phyloP scores from a whole-genome alignment of 2,329 filamentous ascomycete species.

The Cordyceps farinosa region DNA sequence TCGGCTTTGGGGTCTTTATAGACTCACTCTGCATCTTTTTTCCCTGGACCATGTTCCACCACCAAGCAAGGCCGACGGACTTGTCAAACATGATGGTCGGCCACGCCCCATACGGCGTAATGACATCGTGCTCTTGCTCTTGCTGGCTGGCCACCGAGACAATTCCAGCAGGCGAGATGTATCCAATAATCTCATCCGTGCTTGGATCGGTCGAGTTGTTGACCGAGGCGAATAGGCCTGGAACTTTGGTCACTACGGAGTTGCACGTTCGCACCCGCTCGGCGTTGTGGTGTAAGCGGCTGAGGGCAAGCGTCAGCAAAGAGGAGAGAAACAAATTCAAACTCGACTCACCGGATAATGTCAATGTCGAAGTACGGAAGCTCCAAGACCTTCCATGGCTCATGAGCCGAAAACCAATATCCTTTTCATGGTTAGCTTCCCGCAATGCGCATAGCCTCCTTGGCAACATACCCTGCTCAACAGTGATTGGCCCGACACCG shows the following conservation, averaged over 20 bases:
- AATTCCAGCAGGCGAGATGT: conserved; percentile 41
- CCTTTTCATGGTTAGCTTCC: conserved; percentile 22
- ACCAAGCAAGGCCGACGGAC: conserved; percentile 39
- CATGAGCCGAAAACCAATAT: conserved; percentile 40
- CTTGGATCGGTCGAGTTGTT: conserved; percentile 39
- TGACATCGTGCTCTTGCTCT: conserved; percentile 38
- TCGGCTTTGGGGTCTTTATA: no score
- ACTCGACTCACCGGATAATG: conserved; percentile 31
- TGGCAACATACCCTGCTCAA: conserved; percentile 32
- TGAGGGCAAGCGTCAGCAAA: conserved; percentile 10
- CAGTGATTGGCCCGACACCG: conserved; percentile 38
- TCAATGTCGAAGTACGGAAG: conserved; percentile 41
- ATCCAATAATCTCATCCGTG: conserved; percentile 35
- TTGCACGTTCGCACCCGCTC: conserved; percentile 42
- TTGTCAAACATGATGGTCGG: conserved; percentile 37
- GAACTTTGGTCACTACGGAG: conserved; percentile 34
- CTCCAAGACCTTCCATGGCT: conserved; percentile 41
- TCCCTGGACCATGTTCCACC: conserved; percentile 38
- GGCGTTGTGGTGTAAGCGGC: conserved; percentile 37
- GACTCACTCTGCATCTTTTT: conserved; percentile 43
- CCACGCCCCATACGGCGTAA: conserved; percentile 39
- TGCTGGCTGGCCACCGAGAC: conserved; percentile 38
- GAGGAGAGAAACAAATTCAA: no score
- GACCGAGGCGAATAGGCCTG: conserved; percentile 40
- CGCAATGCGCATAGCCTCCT: no score